phyloP scores from a whole-genome alignment of 805 yeast genomes.

The Grigorovia yakushimaensis region DNA sequence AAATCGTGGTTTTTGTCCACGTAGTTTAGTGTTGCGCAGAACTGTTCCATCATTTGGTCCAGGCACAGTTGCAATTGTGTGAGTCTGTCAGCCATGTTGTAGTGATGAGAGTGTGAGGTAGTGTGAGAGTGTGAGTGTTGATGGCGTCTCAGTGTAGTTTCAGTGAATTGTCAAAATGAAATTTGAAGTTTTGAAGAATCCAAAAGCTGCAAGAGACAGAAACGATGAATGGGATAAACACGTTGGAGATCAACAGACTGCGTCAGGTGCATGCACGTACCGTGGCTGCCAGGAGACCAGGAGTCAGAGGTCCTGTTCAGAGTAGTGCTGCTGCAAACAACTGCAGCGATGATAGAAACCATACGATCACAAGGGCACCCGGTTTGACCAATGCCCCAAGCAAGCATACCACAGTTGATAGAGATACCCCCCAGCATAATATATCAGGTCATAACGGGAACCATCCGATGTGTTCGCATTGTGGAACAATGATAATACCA shows the following conservation, averaged over 20 bases:
- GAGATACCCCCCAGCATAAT: background rate
- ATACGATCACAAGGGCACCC: too few species aligned
- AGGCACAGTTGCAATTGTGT: constrained; percentile 85
- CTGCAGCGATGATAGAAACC: too few species aligned
- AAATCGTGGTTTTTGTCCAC: constrained; percentile 69
- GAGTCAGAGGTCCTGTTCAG: too few species aligned
- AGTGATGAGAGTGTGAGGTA: too few species aligned
- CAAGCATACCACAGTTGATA: background rate
- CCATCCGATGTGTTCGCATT: constrained; percentile 46
- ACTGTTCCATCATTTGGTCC: constrained; percentile 70
- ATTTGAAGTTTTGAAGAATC: background rate
- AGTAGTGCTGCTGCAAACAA: too few species aligned
- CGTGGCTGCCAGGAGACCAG: constrained; percentile 24
- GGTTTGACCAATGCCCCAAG: constrained; percentile 1
- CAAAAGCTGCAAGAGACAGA: background rate
- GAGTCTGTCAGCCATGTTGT: constrained; percentile 83
- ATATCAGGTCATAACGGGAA: constrained; percentile 27
- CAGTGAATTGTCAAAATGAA: too few species aligned
- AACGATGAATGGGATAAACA: constrained; percentile 35
- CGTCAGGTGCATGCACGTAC: constrained; percentile 47
- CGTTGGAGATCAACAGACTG: constrained; percentile 50
- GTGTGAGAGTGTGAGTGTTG: too few species aligned
- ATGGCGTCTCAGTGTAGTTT: too few species aligned
- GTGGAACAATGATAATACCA: constrained; percentile 72
- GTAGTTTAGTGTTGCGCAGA: constrained; percentile 67